phyloP scores from a whole-genome alignment of 164 flowering plant genomes.

The Stephania yunnanensis region DNA sequence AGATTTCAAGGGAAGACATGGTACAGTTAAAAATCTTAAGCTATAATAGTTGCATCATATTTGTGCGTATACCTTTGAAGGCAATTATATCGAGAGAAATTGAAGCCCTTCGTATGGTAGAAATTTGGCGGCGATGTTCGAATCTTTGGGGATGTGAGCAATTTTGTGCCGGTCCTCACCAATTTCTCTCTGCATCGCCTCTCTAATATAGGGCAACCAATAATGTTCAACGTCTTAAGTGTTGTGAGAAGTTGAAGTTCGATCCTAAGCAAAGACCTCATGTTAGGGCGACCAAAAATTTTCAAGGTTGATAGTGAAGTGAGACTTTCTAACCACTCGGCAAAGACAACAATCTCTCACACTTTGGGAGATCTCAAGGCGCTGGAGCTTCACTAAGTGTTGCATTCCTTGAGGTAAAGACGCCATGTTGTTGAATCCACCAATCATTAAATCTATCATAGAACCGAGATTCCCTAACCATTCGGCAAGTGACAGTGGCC shows the following conservation, averaged over 20 bases:
- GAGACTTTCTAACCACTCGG: not conserved
- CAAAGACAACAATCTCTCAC: not conserved
- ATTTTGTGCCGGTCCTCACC: constrained; percentile 6
- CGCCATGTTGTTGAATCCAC: not conserved
- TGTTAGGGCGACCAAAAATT: not conserved
- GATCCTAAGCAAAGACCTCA: not conserved
- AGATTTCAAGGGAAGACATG: too few relatives aligned
- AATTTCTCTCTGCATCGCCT: not conserved
- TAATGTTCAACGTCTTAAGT: not conserved
- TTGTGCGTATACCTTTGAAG: too few relatives aligned
- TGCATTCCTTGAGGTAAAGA: too few relatives aligned
- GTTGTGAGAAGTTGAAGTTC: not conserved
- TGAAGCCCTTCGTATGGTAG: too few relatives aligned
- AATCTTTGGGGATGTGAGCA: not conserved
- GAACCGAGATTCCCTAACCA: not conserved
- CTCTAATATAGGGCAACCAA: not conserved
- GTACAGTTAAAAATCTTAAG: too few relatives aligned
- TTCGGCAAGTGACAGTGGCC: not conserved
- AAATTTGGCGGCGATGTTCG: not conserved
- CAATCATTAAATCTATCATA: not conserved
- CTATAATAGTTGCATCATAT: too few relatives aligned
- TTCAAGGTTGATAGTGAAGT: not conserved
- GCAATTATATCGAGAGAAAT: too few relatives aligned
- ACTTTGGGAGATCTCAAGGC: too few relatives aligned
- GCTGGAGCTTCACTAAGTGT: too few relatives aligned